Percentiles rank a stretch among this genome's conserved stretches.
Conservation (phyloP, 768 basidiomycete species). For the Cystobasidium ongulense region DNA sequence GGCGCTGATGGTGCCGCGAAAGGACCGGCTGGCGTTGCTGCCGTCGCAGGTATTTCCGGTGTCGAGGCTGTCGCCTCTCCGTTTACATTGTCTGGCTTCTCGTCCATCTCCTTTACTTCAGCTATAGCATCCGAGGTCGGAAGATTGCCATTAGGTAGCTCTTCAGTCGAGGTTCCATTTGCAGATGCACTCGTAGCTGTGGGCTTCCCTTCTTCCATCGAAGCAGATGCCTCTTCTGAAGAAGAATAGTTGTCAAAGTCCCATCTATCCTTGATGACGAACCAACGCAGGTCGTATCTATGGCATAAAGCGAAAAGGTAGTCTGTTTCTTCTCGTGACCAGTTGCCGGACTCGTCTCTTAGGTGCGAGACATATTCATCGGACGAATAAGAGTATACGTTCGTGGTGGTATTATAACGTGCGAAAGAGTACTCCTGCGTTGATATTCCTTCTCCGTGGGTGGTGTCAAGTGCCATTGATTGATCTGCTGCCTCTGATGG, state of each 20-base stretch:
- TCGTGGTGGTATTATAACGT: slow-evolving; percentile 63
- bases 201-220: neutral
- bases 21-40: neutral
- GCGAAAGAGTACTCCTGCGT: slow-evolving; percentile 58
- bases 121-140: neutral
- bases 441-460: neutral
- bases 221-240: slow-evolving; percentile 36
- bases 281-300: slow-evolving; percentile 81
- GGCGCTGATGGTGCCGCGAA: neutral
- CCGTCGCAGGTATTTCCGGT: slow-evolving; percentile 21
- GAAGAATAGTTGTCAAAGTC: slow-evolving; percentile 56
- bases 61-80: neutral
- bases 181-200: slow-evolving; percentile 44
- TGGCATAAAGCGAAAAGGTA: slow-evolving; percentile 73
- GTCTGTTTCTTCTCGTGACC: slow-evolving; percentile 89
- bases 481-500: slow-evolving; percentile 20
- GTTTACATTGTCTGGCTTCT: neutral
- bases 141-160: neutral
- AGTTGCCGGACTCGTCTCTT: slow-evolving; percentile 60
- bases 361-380: slow-evolving; percentile 79
- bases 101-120: neutral
- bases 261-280: slow-evolving; percentile 83
- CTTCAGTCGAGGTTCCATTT: neutral
- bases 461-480: neutral
- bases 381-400: slow-evolving; percentile 65